Conservation (phyloP, 1,284 basidiomycete species). For the Anthracocystis walkeri region DNA sequence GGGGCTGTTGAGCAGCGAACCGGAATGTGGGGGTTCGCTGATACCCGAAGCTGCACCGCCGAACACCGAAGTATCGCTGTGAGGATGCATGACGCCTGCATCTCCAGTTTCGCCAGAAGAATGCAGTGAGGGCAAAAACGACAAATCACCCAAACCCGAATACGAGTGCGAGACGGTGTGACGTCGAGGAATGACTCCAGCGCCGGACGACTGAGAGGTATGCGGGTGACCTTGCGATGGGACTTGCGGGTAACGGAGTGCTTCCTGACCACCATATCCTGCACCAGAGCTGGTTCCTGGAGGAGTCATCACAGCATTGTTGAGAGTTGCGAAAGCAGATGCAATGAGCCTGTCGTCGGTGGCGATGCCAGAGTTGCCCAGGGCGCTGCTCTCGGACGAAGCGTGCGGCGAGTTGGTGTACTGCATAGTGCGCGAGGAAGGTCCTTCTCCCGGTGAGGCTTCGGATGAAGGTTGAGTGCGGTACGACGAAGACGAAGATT, state of each 20-base stretch:
- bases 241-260: slow-evolving; percentile 14
- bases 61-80: slow-evolving; percentile 22
- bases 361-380: slow-evolving; percentile 15
- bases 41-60: slow-evolving; percentile 19
- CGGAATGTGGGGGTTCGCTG: slow-evolving; percentile 28
- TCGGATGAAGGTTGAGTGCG: slow-evolving; percentile 1
- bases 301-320: slow-evolving; percentile 38
- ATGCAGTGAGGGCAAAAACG: slow-evolving; percentile 23
- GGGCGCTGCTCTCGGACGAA: slow-evolving; percentile 22
- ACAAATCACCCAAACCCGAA: slow-evolving; percentile 31
- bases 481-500: slow-evolving; percentile 11
- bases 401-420: slow-evolving; percentile 29
- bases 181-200: slow-evolving; percentile 27
- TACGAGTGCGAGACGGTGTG: slow-evolving; percentile 47
- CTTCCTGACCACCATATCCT: slow-evolving; percentile 11
- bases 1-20: slow-evolving; percentile 48
- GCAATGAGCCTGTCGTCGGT: slow-evolving; percentile 42
- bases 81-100: slow-evolving; percentile 14
- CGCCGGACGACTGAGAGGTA: slow-evolving; percentile 8
- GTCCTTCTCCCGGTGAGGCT: not conserved
- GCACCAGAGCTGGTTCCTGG: slow-evolving; percentile 34
- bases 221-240: slow-evolving; percentile 20
- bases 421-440: slow-evolving; percentile 22
- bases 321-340: slow-evolving; percentile 49
- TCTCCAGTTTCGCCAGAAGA: slow-evolving; percentile 21